Evolutionary conservation across 2,329 filamentous ascomycete species (phyloP), one percentile per base, ranked within the genome.

Genomic region (Alternaria incomplexa): DNA sequence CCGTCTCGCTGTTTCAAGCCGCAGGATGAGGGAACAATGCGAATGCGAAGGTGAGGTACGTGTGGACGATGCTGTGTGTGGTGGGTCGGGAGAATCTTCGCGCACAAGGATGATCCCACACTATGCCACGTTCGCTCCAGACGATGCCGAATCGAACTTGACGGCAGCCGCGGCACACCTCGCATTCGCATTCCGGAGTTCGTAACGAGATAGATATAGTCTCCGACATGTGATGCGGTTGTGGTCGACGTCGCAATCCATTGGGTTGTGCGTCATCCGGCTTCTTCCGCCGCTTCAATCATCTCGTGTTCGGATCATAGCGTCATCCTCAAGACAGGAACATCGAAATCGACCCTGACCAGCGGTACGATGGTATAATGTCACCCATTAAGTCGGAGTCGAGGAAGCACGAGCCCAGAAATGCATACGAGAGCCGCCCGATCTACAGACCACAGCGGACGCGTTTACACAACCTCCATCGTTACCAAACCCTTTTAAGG

Each of bases 101-200:
- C 30, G 25, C 15, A 44, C 56, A 62, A 48, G 60, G 60, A 44
- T 54, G 12, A 28, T 48, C 30, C 44, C 23, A 59, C 50, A 55
- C 60, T 62, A 62, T 59, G 22, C 60, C 56, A 12, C 25, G 48
- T 62, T 62, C 13, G 48, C 25, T 45, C 17, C 22, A 50, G 25
- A 25, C 40, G 20, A 44, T 45, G 47, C 26, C 50, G 32, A 40
- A 50, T 23, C 13, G 23, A 28, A 47, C 17, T 26, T 25, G 15
- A 48, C 28, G 8, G 22, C 55, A 23, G 23, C 15, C 15, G 40
- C 23, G 20, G 48, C 53, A 54, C 40, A 60, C 32, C 56, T 70
- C 68, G 66, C 56, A 46, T 69, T 69, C 63, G 67, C 46, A 12
- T 65, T 67, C 17, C 46, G 28, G 48, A 25, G 20, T 17, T 40